Conservation (phyloP, 176 grass and related monocot genomes). For the Phyllostachys edulis region DNA sequence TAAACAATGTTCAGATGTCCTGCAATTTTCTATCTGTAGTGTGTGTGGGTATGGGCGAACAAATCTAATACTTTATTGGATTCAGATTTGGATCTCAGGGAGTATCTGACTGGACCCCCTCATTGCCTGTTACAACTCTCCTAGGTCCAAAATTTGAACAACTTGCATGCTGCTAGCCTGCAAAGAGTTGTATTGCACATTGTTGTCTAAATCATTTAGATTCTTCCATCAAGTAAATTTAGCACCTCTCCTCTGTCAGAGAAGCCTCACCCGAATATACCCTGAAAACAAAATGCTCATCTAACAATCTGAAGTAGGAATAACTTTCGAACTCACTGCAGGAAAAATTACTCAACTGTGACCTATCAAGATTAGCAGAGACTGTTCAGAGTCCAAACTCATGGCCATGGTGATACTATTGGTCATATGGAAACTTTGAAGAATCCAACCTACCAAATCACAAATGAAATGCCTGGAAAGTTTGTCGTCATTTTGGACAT, state of each 20-base stretch:
- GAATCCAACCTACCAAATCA: neutral
- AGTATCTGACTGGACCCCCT: slow-evolving; percentile 40
- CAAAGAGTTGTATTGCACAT: slow-evolving; percentile 39
- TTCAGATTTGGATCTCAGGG: slow-evolving; percentile 49
- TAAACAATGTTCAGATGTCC: slow-evolving; percentile 26
- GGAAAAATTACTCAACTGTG: neutral
- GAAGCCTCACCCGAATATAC: neutral
- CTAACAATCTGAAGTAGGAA: neutral
- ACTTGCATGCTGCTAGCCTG: slow-evolving; percentile 43
- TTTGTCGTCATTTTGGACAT: neutral
- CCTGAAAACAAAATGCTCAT: neutral
- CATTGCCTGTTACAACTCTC: slow-evolving; percentile 6
- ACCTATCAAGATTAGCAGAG: neutral
- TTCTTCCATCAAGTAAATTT: neutral
- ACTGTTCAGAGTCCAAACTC: neutral
- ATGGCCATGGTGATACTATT: neutral
- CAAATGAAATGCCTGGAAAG: slow-evolving; percentile 17
- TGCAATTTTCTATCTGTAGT: slow-evolving; percentile 22
- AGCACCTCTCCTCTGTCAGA: neutral
- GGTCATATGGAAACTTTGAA: neutral
- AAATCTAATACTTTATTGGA: slow-evolving; percentile 26
- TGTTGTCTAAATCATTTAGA: slow-evolving; percentile 35
- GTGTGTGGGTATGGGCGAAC: neutral
- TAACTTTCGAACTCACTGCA: neutral
- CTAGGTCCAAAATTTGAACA: slow-evolving; percentile 19